Evolutionary conservation across 768 basidiomycete species (phyloP), one percentile per base, ranked within the genome.

Genomic region (Auriscalpium microsporum): DNA sequence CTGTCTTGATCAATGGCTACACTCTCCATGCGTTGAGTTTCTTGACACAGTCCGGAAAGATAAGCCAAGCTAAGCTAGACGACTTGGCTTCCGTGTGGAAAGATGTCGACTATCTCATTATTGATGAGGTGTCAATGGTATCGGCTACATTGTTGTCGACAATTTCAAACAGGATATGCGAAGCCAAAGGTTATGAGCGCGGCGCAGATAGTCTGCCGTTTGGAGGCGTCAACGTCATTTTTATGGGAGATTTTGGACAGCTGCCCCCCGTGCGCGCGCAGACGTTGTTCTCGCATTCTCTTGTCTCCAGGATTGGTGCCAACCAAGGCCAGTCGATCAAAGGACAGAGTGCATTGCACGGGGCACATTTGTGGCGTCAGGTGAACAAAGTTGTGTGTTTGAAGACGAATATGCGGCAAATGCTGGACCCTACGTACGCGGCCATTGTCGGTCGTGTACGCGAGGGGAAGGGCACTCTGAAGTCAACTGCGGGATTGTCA

Each of bases 151-250:
- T 68, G 19, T n/a, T 68, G n/a, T 58, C 56, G 19, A 21, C 60
- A 2, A 10, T 71, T 5, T 65, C 65, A 11, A 28, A 47, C 56
- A 6, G 53, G 57, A n/a, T n/a, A n/a, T n/a, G n/a, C n/a, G n/a
- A n/a, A n/a, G n/a, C n/a, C n/a, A n/a, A n/a, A n/a, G n/a, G n/a
- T n/a, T n/a, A n/a, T n/a, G n/a, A n/a, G n/a, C n/a, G n/a, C n/a
- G n/a, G n/a, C n/a, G 23, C 10, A 10, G 2, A 4, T n/a, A 36
- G 55, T 19, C 4, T 38, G 16, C 63, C 62, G 1, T 70, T 67
- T 48, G 70, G 71, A 1, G 68, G 68, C 0, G 53, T 71, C 1
- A 70, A 68, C 53, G 56, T 72, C 1, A 69, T 71, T 68, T 37
- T 42, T 6, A 38, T 21, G 2, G 50, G 50, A 1, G 50, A 51